These are phyloP conservation scores for Plantago ovata DNA, from an alignment of 257 asterid species.

Conservation along the genomic window DNA sequence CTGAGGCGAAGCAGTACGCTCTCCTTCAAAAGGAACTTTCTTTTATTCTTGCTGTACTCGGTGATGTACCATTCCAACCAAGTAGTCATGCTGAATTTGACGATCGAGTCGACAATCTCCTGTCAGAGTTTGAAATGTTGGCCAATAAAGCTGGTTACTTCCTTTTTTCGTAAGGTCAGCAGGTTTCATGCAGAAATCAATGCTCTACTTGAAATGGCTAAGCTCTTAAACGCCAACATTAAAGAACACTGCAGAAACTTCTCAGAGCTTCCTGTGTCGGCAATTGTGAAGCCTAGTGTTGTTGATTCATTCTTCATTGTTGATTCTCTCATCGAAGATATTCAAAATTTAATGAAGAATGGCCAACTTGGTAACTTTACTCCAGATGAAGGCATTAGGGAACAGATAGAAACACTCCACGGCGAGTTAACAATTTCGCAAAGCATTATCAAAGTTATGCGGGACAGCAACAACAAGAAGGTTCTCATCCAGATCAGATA, in stretches of 20 bases:
- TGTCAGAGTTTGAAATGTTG: neutral
- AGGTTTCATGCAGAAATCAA: neutral
- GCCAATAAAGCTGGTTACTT: neutral
- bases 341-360: neutral
- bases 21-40: neutral
- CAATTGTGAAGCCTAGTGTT: neutral
- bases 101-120: neutral
- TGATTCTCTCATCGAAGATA: neutral
- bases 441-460: neutral
- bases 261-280: neutral
- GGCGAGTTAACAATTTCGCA: neutral
- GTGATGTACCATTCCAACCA: neutral
- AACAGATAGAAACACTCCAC: neutral
- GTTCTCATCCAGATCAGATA: neutral
- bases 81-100: neutral
- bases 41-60: neutral
- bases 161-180: neutral
- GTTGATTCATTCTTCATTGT: constrained; percentile 9
- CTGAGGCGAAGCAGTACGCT: neutral
- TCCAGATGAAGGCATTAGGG: neutral
- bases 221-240: neutral
- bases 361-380: neutral
- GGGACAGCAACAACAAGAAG: neutral
- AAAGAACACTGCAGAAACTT: neutral
- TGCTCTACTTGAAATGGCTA: constrained; percentile 1